These are phyloP conservation scores for Neurospora sp. DNA, from an alignment of 495 filamentous ascomycete species.

Conservation along the genomic window DNA sequence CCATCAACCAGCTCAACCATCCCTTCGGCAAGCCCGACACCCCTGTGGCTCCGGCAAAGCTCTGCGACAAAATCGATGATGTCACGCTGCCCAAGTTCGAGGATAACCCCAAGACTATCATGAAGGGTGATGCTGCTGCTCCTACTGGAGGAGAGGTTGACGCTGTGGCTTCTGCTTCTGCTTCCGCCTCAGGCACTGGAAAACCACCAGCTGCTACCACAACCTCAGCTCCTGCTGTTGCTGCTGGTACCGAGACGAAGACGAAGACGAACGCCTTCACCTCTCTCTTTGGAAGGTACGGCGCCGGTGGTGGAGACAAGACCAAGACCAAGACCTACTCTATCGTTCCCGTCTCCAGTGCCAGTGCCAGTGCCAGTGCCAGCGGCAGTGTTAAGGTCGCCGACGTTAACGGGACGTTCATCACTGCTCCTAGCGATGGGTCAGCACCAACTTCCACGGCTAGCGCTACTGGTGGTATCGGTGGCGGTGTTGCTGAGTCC, in stretches of 20 bases:
- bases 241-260: not conserved
- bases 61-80: not conserved
- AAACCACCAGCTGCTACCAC: not conserved
- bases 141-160: not conserved
- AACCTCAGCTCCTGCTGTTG: not conserved
- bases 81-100: not conserved
- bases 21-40: not conserved
- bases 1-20: conserved; percentile 13
- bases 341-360: not conserved
- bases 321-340: not conserved
- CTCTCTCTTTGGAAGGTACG: not conserved
- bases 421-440: not conserved
- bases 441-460: not conserved
- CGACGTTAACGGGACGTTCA: not conserved
- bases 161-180: not conserved
- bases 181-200: not conserved
- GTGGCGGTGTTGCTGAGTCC: not conserved
- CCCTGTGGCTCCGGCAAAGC: not conserved
- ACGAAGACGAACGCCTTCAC: not conserved
- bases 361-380: not conserved
- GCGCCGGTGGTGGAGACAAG: no score
- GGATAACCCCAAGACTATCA: not conserved
- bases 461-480: not conserved
- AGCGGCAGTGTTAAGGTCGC: not conserved
- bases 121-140: not conserved